A percentile compares a stretch with the other conserved stretches of the same genome.
Conservation (phyloP, 768 basidiomycete genomes). For the Trametopsis cervina region DNA sequence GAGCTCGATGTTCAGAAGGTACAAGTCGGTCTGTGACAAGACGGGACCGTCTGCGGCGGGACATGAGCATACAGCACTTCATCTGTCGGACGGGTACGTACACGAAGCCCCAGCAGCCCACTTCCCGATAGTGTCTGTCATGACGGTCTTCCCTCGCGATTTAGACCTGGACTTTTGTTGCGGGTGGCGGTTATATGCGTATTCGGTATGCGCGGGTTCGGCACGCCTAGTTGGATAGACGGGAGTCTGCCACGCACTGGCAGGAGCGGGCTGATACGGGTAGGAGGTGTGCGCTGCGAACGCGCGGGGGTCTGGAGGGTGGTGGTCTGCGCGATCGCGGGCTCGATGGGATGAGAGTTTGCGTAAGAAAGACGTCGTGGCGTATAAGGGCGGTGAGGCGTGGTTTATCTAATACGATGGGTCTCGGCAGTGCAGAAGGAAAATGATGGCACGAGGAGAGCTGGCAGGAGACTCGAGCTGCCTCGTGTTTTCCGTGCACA, state of each 20-base stretch:
- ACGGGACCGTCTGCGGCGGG: slow-evolving; percentile 76
- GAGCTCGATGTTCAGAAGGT: slow-evolving; percentile 60
- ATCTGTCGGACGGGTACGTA: slow-evolving; percentile 18
- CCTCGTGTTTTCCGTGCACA: neutral
- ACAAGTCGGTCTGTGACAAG: slow-evolving; percentile 73
- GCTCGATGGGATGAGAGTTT: neutral
- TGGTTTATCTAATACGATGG: neutral
- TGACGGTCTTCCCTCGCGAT: neutral
- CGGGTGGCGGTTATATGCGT: no score
- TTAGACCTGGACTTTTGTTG: neutral
- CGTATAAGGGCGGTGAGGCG: neutral
- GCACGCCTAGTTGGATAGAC: no score
- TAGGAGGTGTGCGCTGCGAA: no score
- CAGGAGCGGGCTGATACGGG: no score
- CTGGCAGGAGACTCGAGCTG: neutral
- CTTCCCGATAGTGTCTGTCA: slow-evolving; percentile 19
- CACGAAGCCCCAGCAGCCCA: slow-evolving; percentile 32
- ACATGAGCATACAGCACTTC: no score
- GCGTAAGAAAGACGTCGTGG: neutral
- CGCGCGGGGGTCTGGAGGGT: neutral
- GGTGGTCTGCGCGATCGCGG: neutral
- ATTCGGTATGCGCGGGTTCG: no score
- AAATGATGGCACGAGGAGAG: neutral
- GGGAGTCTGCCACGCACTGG: no score
- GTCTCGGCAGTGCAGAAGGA: neutral